phyloP scores from a whole-genome alignment of 1,284 basidiomycete genomes.

The Trichosporon sp. region DNA sequence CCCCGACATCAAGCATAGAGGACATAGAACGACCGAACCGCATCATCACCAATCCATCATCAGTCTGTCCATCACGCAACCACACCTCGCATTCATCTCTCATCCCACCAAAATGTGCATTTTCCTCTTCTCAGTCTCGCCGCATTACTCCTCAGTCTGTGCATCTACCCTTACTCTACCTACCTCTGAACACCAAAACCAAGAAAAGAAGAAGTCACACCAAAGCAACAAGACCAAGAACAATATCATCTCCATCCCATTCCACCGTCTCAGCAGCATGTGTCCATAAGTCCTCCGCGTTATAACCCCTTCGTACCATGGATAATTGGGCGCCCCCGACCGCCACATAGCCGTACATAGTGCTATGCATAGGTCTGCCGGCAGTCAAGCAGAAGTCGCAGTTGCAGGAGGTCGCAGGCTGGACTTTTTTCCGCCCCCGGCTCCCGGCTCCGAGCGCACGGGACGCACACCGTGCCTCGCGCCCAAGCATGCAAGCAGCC shows the following conservation, averaged over 20 bases:
- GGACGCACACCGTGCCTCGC: too few relatives aligned
- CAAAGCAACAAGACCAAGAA: background rate
- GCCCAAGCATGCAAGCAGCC: too few relatives aligned
- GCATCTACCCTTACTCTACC: background rate
- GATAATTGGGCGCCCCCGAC: background rate
- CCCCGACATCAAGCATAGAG: background rate
- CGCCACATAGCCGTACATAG: background rate
- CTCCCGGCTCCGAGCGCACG: background rate
- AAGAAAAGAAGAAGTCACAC: conserved; percentile 2
- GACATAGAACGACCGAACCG: background rate
- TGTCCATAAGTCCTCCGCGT: background rate
- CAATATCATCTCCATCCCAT: background rate
- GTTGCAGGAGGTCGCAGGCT: too few relatives aligned
- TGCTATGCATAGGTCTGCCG: background rate
- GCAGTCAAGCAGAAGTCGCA: too few relatives aligned
- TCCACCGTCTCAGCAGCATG: background rate
- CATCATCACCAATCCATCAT: background rate
- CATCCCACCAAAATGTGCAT: background rate
- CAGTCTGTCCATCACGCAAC: background rate
- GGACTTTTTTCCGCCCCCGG: background rate
- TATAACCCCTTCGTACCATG: background rate
- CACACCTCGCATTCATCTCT: background rate
- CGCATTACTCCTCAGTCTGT: background rate
- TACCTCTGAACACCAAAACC: background rate
- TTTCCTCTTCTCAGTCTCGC: background rate